Evolutionary conservation across 306 rosid species (phyloP).

Genomic region (Prunus campanulata): DNA sequence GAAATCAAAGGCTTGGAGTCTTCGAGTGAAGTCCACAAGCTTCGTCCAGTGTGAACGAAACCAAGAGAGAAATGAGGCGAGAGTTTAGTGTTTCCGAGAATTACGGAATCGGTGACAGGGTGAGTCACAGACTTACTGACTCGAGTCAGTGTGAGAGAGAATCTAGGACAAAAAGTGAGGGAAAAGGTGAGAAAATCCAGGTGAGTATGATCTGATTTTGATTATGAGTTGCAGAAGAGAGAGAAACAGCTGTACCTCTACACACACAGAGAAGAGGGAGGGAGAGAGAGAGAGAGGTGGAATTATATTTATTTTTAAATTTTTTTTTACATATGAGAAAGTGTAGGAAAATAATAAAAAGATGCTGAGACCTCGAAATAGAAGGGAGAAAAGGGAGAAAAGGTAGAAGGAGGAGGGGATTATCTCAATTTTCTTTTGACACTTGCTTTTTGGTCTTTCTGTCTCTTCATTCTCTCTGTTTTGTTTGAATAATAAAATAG

Average conservation of each 20-base stretch:
- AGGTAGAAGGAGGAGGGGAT: no score
- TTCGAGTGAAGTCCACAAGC: neutral
- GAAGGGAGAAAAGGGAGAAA: neutral
- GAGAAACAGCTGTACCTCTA: conserved; percentile 23
- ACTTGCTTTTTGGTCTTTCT: conserved; percentile 19
- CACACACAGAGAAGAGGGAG: conserved; percentile 30
- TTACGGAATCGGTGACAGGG: conserved; percentile 33
- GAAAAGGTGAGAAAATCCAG: conserved; percentile 52
- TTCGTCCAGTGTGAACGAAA: conserved; percentile 2
- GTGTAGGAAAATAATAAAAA: neutral
- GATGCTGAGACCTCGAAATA: conserved; percentile 23
- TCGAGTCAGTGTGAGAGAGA: conserved; percentile 37
- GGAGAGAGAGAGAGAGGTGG: conserved; percentile 14
- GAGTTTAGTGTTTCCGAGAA: conserved; percentile 43
- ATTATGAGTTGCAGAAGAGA: conserved; percentile 55
- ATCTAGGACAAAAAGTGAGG: conserved; percentile 53
- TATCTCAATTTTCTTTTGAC: conserved; percentile 34
- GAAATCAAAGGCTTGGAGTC: conserved; percentile 29
- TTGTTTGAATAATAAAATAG: no score
- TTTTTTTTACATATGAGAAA: neutral
- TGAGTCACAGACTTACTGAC: conserved; percentile 32
- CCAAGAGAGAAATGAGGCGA: conserved; percentile 8
- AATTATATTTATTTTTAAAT: conserved; percentile 11
- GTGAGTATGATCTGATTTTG: conserved; percentile 61
- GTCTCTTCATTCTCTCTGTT: neutral